A percentile compares a stretch with the other conserved stretches of the same genome.
Evolutionary conservation across 768 basidiomycete genomes (phyloP).

Genomic region (Mrakia gelida): DNA sequence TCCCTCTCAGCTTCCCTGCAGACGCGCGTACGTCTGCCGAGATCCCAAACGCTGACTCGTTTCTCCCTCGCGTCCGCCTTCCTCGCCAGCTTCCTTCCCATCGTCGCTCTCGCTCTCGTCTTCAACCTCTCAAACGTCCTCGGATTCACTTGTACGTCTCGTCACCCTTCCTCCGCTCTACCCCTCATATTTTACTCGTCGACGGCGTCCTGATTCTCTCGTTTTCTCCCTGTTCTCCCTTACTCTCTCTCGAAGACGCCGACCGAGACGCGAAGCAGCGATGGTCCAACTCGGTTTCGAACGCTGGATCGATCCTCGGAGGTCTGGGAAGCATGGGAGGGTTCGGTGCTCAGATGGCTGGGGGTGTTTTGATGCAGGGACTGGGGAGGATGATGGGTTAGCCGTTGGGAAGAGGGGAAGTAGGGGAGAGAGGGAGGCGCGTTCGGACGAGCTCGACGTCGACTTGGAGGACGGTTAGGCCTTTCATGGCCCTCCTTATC

Average conservation of each 20-base stretch:
- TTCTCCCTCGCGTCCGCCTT: slow-evolving; percentile 4
- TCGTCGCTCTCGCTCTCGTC: slow-evolving; percentile 85
- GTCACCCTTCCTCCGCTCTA: neutral
- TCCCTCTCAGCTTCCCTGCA: neutral
- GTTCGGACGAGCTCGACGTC: too few relatives aligned
- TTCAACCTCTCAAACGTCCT: slow-evolving; percentile 96
- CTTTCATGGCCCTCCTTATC: too few relatives aligned
- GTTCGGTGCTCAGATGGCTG: slow-evolving; percentile 76
- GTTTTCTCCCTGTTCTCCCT: neutral
- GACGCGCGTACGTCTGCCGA: neutral
- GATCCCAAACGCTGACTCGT: neutral
- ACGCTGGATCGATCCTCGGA: slow-evolving; percentile 63
- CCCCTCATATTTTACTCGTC: slow-evolving; percentile 5
- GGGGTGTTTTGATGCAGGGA: slow-evolving; percentile 74
- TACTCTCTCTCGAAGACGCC: slow-evolving; percentile 8
- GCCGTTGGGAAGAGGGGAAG: neutral
- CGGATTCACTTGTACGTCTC: slow-evolving; percentile 91
- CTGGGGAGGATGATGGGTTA: slow-evolving; percentile 69
- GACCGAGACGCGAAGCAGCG: slow-evolving; percentile 89
- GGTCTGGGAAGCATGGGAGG: slow-evolving; percentile 62
- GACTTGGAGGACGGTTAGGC: too few relatives aligned
- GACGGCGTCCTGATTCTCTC: slow-evolving; percentile 46
- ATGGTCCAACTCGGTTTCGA: slow-evolving; percentile 72
- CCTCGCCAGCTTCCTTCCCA: slow-evolving; percentile 74
- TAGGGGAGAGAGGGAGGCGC: neutral